These are phyloP conservation scores for Microsporum audouinii DNA, from an alignment of 2,329 filamentous ascomycete species.

Conservation along the genomic window DNA sequence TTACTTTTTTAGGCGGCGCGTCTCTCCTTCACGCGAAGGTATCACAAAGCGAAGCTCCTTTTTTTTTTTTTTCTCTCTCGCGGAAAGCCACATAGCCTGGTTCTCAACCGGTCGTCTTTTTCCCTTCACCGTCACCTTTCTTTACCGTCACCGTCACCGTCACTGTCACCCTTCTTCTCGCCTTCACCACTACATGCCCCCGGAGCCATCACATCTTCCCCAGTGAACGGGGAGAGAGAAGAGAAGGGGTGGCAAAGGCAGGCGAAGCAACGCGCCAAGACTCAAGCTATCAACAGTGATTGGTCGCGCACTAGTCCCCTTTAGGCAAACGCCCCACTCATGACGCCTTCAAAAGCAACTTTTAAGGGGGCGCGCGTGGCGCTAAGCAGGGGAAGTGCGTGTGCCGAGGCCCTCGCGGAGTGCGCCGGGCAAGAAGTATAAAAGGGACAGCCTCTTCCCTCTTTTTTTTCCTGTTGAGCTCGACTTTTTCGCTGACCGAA, in stretches of 20 bases:
- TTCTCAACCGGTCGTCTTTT: not conserved
- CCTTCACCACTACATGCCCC: not conserved
- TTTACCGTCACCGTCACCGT: not conserved
- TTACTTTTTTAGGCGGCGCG: not conserved
- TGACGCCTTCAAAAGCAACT: slow-evolving; percentile 3
- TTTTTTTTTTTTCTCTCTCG: not conserved
- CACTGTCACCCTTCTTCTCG: not conserved
- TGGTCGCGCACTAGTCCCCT: not conserved
- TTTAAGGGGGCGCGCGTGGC: slow-evolving; percentile 8
- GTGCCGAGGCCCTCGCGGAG: not conserved
- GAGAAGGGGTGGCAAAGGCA: slow-evolving; percentile 7
- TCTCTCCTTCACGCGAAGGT: not conserved
- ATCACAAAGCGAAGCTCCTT: not conserved
- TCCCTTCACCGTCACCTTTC: not conserved
- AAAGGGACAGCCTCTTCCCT: slow-evolving; percentile 13
- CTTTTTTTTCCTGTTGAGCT: slow-evolving; percentile 8
- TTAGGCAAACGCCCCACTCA: not conserved
- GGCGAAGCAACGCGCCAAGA: not conserved
- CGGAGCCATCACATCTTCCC: not conserved
- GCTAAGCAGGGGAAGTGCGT: slow-evolving; percentile 9
- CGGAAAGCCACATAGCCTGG: not conserved
- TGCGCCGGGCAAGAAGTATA: slow-evolving; percentile 13
- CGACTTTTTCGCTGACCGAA: not conserved
- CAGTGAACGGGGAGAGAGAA: not conserved
- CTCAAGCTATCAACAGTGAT: slow-evolving; percentile 6